Evolutionary conservation across 2,329 filamentous ascomycete species (phyloP), one percentile per base, ranked within the genome.

Genomic region (Epichloe brachyelytri): DNA sequence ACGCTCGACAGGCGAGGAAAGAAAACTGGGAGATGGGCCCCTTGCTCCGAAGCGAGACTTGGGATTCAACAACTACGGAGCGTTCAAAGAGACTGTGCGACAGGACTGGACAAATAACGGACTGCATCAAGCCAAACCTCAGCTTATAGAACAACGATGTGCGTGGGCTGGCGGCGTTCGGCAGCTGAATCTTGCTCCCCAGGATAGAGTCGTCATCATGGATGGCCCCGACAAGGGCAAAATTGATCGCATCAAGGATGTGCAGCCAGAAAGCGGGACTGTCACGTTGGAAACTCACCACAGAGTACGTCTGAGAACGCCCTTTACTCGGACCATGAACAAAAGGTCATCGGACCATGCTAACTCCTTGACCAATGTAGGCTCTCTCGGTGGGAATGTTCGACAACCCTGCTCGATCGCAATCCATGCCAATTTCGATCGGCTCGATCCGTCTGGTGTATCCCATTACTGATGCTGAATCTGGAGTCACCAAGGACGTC

Each of bases 131-230:
- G 58, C 63, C 48, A 63, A 59, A 5, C 60, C 59, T 5, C 62
- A 66, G 57, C 58, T 75, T 50, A 54, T 68, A 30, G 64, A 68
- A 51, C 65, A 69, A 56, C 67, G 76, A 40, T 73, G 70, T 55
- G 72, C 67, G 33, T 82, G 78, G 78, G 75, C 75, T n/a, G 76
- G 78, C 43, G 74, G 73, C 37, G 57, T 67, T 34, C 71, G 71
- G 57, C 75, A 76, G 65, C 72, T 86, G 54, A 84, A 81, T 57
- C 71, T 90, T 53, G 77, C 75, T 22, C 62, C 69, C 4, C 82
- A 83, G 6, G 93, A 97, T 68, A 79, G 93, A 53, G 89, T 96
- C 34, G 86, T 91, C 49, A 71, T 97, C 53, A 70, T 88, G 50
- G 80, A 84, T 54, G 90, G 91, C 8, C 77, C 76, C 37, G 86